Evolutionary conservation across 2,329 filamentous ascomycete genomes (phyloP).

Genomic region (Myriangium duriaei): DNA sequence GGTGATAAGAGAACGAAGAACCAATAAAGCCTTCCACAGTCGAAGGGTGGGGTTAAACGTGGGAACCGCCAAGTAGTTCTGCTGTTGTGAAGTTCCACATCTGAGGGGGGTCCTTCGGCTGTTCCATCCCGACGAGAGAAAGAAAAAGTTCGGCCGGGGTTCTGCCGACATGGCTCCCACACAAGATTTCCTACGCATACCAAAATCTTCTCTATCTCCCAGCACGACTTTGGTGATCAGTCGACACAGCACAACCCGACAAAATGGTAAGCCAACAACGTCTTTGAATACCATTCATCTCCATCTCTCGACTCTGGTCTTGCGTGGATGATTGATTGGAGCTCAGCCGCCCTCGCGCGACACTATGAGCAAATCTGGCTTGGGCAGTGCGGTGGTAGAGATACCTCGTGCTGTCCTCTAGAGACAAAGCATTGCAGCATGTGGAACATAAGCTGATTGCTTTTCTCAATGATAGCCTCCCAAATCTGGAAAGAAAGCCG

Average conservation of each 20-base stretch:
- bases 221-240: conserved; percentile 9
- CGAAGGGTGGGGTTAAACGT: too few relatives aligned
- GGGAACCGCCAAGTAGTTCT: too few relatives aligned
- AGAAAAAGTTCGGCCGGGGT: not conserved
- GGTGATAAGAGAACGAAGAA: too few relatives aligned
- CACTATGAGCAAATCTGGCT: conserved; percentile 28
- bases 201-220: conserved; percentile 5
- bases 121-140: too few relatives aligned
- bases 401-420: conserved; percentile 56
- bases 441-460: conserved; percentile 85
- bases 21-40: too few relatives aligned
- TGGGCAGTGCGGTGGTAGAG: conserved; percentile 43
- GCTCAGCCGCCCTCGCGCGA: conserved; percentile 5
- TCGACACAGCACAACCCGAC: conserved; percentile 7
- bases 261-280: conserved; percentile 8
- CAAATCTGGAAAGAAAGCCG: conserved; percentile 95
- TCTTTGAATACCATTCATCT: conserved; percentile 3
- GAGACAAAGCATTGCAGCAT: conserved; percentile 75
- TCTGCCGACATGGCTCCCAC: not conserved
- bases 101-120: too few relatives aligned
- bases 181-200: not conserved
- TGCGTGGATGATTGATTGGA: conserved; percentile 1
- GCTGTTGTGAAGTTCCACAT: too few relatives aligned
- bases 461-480: conserved; percentile 99
- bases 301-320: not conserved